Conservation (phyloP, 148 eudicot species). For the Rhododendron ovatum region DNA sequence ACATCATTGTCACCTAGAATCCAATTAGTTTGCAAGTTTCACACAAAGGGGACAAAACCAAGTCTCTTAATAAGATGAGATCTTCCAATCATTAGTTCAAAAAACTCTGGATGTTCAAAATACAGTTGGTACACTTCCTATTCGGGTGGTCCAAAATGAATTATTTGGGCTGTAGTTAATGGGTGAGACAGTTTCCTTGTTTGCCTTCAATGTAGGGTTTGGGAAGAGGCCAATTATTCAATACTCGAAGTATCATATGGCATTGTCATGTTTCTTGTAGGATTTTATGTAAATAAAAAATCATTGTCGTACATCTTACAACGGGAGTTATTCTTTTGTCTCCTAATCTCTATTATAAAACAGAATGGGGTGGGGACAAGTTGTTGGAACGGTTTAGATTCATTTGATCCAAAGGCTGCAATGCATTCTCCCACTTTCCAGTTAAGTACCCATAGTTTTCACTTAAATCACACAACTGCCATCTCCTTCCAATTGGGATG, state of each 20-base stretch:
- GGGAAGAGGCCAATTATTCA: background rate
- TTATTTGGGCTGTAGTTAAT: background rate
- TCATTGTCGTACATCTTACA: no score
- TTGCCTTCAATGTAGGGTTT: background rate
- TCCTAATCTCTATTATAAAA: no score
- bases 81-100: background rate
- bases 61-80: background rate
- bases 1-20: background rate
- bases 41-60: background rate
- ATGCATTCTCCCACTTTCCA: no score
- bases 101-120: background rate
- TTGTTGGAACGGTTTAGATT: no score
- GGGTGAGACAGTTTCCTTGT: background rate
- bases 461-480: no score
- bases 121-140: background rate
- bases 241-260: background rate
- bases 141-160: background rate
- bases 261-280: background rate
- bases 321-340: background rate
- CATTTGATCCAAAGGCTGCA: no score
- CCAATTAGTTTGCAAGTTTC: background rate
- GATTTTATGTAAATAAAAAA: no score
- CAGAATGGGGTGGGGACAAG: no score
- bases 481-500: no score
- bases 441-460: no score